A percentile compares a stretch with the other conserved stretches of the same genome.
Conservation (phyloP, 2,329 filamentous ascomycete species). For the Bipolaris gigantea region DNA sequence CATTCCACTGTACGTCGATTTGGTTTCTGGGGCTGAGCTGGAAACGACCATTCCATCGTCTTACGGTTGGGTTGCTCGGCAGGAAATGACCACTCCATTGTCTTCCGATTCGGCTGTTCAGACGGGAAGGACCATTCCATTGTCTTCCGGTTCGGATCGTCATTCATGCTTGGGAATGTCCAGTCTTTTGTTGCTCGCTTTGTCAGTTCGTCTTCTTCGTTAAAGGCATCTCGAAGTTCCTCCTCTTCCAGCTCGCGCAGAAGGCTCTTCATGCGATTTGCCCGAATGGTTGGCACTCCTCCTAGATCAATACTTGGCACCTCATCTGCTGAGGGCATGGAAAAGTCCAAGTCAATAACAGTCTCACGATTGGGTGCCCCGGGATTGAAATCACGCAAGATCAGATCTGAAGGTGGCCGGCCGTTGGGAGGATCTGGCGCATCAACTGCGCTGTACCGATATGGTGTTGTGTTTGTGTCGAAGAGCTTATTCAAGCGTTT, state of each 20-base stretch:
- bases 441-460: slow-evolving; percentile 59
- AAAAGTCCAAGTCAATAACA: slow-evolving; percentile 62
- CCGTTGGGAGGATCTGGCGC: slow-evolving; percentile 45
- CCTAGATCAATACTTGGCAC: slow-evolving; percentile 50
- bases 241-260: slow-evolving; percentile 48
- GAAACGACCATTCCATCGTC: slow-evolving; percentile 59
- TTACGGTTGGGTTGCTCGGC: slow-evolving; percentile 42
- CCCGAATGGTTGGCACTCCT: slow-evolving; percentile 59
- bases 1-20: slow-evolving; percentile 52
- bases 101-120: slow-evolving; percentile 45
- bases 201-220: slow-evolving; percentile 29
- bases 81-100: slow-evolving; percentile 53
- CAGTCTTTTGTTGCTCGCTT: slow-evolving; percentile 56
- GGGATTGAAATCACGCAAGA: slow-evolving; percentile 51
- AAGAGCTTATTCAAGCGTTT: slow-evolving; percentile 61
- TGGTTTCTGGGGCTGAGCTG: slow-evolving; percentile 33
- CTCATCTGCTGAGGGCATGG: slow-evolving; percentile 42
- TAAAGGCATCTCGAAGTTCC: slow-evolving; percentile 38
- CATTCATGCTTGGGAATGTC: slow-evolving; percentile 54
- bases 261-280: slow-evolving; percentile 56
- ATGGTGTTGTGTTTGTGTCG: slow-evolving; percentile 58
- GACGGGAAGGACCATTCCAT: slow-evolving; percentile 59
- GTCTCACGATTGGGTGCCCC: slow-evolving; percentile 53
- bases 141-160: slow-evolving; percentile 48
- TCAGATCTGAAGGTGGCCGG: slow-evolving; percentile 58